These are phyloP conservation scores for Coccinonectria pachysandricola DNA, from an alignment of 2,329 filamentous ascomycete genomes.

Conservation along the genomic window DNA sequence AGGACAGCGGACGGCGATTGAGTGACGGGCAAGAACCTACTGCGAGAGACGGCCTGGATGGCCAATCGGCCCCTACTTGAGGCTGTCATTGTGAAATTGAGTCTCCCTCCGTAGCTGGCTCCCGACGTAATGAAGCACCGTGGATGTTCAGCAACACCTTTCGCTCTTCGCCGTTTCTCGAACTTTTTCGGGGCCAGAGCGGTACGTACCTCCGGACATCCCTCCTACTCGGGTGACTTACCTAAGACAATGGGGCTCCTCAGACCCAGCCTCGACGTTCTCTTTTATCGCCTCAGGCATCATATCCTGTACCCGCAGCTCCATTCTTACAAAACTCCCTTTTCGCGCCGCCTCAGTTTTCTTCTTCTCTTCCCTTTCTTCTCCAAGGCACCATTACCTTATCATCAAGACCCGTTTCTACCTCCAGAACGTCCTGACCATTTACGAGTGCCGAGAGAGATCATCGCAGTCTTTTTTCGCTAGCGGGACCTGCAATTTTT, in stretches of 20 bases:
- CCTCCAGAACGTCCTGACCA: slow-evolving; percentile 76
- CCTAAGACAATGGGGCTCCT: no score
- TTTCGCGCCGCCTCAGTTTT: slow-evolving; percentile 14
- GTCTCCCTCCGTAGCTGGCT: slow-evolving; percentile 6
- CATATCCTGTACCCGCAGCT: background rate
- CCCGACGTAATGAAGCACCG: slow-evolving; percentile 7
- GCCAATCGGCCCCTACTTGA: slow-evolving; percentile 46
- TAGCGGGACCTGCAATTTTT: slow-evolving; percentile 76
- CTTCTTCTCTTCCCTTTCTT: slow-evolving; percentile 11
- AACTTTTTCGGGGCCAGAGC: slow-evolving; percentile 16
- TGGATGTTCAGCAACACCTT: slow-evolving; percentile 13
- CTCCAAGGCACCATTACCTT: slow-evolving; percentile 74
- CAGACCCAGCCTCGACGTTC: no score
- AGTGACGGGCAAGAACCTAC: no score
- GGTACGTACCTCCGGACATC: slow-evolving; percentile 17
- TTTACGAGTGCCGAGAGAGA: slow-evolving; percentile 81
- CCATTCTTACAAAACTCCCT: no score
- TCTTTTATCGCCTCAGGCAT: background rate
- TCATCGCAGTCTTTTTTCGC: slow-evolving; percentile 80
- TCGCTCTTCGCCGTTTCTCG: slow-evolving; percentile 10
- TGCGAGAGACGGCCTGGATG: slow-evolving; percentile 35
- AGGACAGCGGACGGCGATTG: no score
- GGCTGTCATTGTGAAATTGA: slow-evolving; percentile 32
- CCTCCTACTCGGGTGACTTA: slow-evolving; percentile 1
- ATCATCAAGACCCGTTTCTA: slow-evolving; percentile 74